Evolutionary conservation across 495 filamentous ascomycete genomes (phyloP).

Genomic region (Lasiosphaeriaceae sp.): DNA sequence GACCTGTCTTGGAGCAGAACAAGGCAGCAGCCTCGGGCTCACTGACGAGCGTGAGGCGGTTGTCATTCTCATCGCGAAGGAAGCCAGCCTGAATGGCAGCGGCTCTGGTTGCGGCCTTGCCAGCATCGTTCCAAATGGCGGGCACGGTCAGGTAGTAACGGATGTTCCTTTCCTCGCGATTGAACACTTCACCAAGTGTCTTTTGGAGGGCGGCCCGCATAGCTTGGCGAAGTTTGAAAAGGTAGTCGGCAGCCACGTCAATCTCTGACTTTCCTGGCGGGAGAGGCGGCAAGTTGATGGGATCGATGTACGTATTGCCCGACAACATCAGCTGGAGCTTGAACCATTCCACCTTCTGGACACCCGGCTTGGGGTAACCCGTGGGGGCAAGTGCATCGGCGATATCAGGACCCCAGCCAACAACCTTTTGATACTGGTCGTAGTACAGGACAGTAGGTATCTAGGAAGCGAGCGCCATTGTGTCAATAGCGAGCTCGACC

Average conservation of each 20-base stretch:
- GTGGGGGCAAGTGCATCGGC: constrained; percentile 70
- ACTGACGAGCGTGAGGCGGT: constrained; percentile 65
- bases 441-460: constrained; percentile 74
- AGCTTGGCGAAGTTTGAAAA: constrained; percentile 70
- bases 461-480: constrained; percentile 29
- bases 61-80: constrained; percentile 71
- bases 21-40: constrained; percentile 70
- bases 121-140: constrained; percentile 74
- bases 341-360: constrained; percentile 78
- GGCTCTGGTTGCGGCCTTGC: constrained; percentile 67
- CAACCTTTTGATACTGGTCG: constrained; percentile 72
- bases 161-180: constrained; percentile 71
- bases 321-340: constrained; percentile 75
- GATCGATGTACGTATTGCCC: constrained; percentile 75
- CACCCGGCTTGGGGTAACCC: constrained; percentile 70
- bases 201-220: constrained; percentile 71
- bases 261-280: constrained; percentile 75
- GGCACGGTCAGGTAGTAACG: constrained; percentile 70
- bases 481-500: too few species aligned
- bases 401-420: constrained; percentile 74
- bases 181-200: constrained; percentile 73
- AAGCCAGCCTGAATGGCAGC: constrained; percentile 73
- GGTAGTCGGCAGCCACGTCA: constrained; percentile 72
- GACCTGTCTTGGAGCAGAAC: constrained; percentile 70
- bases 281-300: constrained; percentile 71